Base-by-base conservation (phyloP, 2,329 filamentous ascomycete species). In the Talaromyces sp. region DNA sequence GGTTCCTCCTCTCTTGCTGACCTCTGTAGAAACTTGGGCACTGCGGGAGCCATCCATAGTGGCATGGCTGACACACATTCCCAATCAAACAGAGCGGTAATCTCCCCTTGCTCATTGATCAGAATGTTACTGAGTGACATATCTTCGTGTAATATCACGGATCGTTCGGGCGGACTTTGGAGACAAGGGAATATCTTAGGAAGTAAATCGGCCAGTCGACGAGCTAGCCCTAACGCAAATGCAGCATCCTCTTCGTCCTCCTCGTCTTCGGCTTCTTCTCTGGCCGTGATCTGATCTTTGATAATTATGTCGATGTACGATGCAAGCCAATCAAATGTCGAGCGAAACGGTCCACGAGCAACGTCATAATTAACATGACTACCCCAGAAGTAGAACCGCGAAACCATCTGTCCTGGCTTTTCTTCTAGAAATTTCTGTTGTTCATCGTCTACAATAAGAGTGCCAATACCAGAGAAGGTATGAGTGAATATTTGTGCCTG, bases 41-140 rank as follows among this genome's bases (percentile, higher is more conserved):
- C 65, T 48, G 63, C 5, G 42, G 66, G 65, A 18, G 63, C 66
- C 12, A 55, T 66, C 65, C 67, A 68, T 31, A 66, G 44, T 37
- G 66, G 67, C 8, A 68, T 58, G 46, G 63, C 63, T 8, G 66
- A 66, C 23, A 68, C 66, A 62, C 63, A 68, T 57, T 68, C 66
- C 67, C 66, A 68, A 50, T 67, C 65, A 50, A 68, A 12, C 37
- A 68, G 8, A 42, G 33, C 64, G 9, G 61, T 37, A 3, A 68
- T 28, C 2, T 67, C 39, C 12, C 66, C 66, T 28, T n/a, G 54
- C 6, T 68, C 64, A 44, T 58, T 18, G n/a, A 68, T 57, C 6
- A 68, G 62, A 8, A 68, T 66, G 57, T 67, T 68, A 18, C 35
- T 62, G 11, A 50, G 33, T n/a, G 50, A 64, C 31, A 68, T 57